Evolutionary conservation across 2,329 filamentous ascomycete species (phyloP), one percentile per base, ranked within the genome.

Genomic region (Colletotrichum navitas): DNA sequence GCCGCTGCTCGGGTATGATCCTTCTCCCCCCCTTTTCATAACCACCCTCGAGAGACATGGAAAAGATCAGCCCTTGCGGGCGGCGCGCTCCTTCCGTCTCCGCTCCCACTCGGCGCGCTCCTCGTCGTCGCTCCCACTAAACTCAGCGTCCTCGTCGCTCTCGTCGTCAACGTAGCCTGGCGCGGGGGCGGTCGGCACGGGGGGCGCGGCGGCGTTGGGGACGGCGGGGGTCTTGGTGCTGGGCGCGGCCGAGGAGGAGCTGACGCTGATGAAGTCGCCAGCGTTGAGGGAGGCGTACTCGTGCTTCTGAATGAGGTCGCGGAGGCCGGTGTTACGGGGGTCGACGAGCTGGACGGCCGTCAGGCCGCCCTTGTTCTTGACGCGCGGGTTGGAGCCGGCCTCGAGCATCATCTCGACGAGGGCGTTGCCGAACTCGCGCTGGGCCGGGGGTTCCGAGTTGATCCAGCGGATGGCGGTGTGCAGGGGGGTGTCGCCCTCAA

Each of bases 331-430:
- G 81, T 95, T 94, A 59, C 86, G 79, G 21, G 93, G 93, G 81
- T 95, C 93, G 66, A 91, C 91, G 73, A 95, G 87, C 81, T 94
- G 91, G 65, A 88, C 79, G 36, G 93, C 87, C 62, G 91, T 93
- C 71, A 94, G 86, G 76, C 92, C 91, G 64, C 89, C 91, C 82
- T 92, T 92, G 84, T 95, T 95, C 80, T 84, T 85, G 76, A 85
- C 76, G 72, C 88, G 85, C 66, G 88, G 81, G 81, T 82, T 86
- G 62, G 84, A 87, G 69, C 94, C 94, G 66, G 93, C 93, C 83
- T 96, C 93, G 74, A 95, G 87, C 86, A 97, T 90, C 86, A 96
- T 94, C 76, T 91, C 88, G 75, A 95, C 88, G 65, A 96, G 86
- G 24, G 88, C 86, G 76, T 86, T 84, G 75, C 91, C 93, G 74